Evolutionary conservation across 371 early-diverging fungal genomes (phyloP), one percentile per base, ranked within the genome.

Genomic region (Zychaea mexicana): DNA sequence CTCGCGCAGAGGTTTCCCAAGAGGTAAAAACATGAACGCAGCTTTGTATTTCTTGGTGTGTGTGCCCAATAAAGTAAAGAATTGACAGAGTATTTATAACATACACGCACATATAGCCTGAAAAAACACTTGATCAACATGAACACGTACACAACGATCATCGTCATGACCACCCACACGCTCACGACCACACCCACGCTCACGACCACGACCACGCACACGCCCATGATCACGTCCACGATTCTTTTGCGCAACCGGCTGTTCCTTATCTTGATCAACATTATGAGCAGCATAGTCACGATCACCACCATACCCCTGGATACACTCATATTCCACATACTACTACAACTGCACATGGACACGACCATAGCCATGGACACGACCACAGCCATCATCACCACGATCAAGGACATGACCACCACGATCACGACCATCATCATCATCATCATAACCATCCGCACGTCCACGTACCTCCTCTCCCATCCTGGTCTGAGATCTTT

Each of bases 401-500:
- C 8, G 64, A 78, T 38, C 60, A 70, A 17, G 58, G 61, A 30
- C 63, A 72, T 55, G 38, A 36, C 15, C 71, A 74, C 53, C 57
- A 61, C 32, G 67, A 74, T 70, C 62, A 72, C 52, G 52, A 64
- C 22, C 72, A 76, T 19, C 60, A 73, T 57, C 72, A 78, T 60
- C 66, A 70, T 26, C 77, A 77, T 70, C 82, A 54, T 68, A 68
- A 52, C 64, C 82, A 62, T 53, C 62, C 76, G n/a, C 64, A 74
- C 8, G 73, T 76, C 2, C 60, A 60, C 19, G 71, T 68, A 27
- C 68, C 66, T n/a, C 78, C 76, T 31, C 64, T 79, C 3, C 83
- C 78, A 12, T 73, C 77, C 3, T 72, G 74, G 73, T 62, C 68
- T 8, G 65, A 73, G n/a, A 77, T 85, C 2, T 85, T 87, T 62